Base-by-base conservation (phyloP, 139 green algal species). In the Auxenochlorella pyrenoidosa region DNA sequence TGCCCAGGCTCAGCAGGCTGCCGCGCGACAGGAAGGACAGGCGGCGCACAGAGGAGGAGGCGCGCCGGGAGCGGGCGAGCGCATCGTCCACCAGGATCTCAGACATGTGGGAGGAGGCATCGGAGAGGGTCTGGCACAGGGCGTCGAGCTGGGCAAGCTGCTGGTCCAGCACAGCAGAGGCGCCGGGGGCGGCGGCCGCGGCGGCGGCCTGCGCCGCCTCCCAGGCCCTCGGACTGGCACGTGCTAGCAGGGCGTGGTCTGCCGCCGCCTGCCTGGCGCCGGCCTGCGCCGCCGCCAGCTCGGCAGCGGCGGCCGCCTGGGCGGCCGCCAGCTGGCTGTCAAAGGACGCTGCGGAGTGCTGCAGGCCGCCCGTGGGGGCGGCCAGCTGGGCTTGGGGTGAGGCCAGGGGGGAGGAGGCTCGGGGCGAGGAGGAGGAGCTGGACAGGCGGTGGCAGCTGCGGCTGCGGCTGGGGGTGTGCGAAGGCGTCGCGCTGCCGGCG, bases 141-240 rank as follows among this genome's bases (percentile, higher is more conserved):
- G n/a, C 22, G 19, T 84, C 79, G 3, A 84, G 58, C 36, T 58
- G 79, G 0, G 26, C 36, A 19, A 84, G 79, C 79, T 84, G 79
- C 38, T 51, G 21, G 1, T 84, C 79, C 58, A 84, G 79, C 34
- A 75, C 2, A 0, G 16, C 38, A 40, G 16, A 28, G 58, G 22
- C 26, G 19, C 32, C 38, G 36, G 54, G 24, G 19, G 4, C 12
- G 3, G 77, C 41, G 47, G 75, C 34, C 47, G 76, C n/a, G 2
- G 76, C 47, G 22, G 22, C 76, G 5, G 36, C 58, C 36, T 84
- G 79, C 5, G 79, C 79, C 6, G 79, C 79, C 36, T 54, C 58
- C 79, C 79, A 84, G 1, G 79, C 51, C 19, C 6, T 18, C 0
- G 79, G 36, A 58, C 79, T 84, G 26, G 79, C 38, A 3, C 36